These are phyloP conservation scores for Lachancea kluyveri DNA, from an alignment of 805 yeast genomes.

Conservation along the genomic window DNA sequence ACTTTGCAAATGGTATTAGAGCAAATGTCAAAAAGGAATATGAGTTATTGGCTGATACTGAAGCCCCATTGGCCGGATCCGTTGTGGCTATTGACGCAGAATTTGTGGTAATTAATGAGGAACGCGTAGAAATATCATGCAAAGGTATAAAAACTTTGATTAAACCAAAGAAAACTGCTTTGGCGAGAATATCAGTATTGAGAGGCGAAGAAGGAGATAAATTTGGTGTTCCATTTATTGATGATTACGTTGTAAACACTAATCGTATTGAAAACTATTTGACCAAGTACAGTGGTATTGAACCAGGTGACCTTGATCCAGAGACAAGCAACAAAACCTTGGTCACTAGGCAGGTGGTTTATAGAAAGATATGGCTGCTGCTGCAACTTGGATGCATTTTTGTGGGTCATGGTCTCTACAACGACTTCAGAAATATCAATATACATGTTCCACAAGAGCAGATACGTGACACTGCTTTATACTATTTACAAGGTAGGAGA, in stretches of 20 bases:
- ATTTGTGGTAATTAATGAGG: conserved; percentile 78
- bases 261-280: conserved; percentile 74
- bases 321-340: conserved; percentile 55
- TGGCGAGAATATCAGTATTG: conserved; percentile 86
- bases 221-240: conserved; percentile 78
- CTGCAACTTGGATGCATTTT: conserved; percentile 84
- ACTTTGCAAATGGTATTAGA: conserved; percentile 62
- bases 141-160: conserved; percentile 65
- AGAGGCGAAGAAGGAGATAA: conserved; percentile 62
- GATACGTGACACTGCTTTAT: conserved; percentile 85
- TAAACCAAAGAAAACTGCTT: conserved; percentile 65
- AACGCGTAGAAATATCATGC: conserved; percentile 68
- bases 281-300: conserved; percentile 91
- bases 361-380: conserved; percentile 83
- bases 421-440: conserved; percentile 91
- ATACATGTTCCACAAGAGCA: conserved; percentile 80
- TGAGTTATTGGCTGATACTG: conserved; percentile 55
- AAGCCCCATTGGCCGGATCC: conserved; percentile 70
- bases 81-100: conserved; percentile 95
- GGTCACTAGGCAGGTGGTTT: conserved; percentile 76
- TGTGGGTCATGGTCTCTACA: conserved; percentile 89
- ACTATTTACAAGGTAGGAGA: conserved; percentile 69
- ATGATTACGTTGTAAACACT: conserved; percentile 79
- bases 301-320: conserved; percentile 83
- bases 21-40: conserved; percentile 56